Conservation (phyloP, 2,329 filamentous ascomycete species). For the Lasiodiplodia sp. region DNA sequence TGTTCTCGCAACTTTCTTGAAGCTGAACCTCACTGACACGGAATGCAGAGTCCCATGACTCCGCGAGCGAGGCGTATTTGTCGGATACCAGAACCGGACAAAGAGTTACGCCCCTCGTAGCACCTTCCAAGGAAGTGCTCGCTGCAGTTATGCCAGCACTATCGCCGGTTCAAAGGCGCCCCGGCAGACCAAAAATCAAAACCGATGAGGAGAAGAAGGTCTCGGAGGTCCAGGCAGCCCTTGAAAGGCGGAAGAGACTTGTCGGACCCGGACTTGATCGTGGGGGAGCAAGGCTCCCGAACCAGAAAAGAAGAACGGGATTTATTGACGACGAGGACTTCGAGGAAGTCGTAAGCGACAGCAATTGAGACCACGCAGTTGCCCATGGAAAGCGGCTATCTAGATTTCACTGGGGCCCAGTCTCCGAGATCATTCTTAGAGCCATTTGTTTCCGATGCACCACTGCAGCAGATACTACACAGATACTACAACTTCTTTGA, state of each 20-base stretch:
- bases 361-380: slow-evolving; percentile 25
- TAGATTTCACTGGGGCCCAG: neutral
- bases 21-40: slow-evolving; percentile 9
- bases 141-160: neutral
- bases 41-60: slow-evolving; percentile 28
- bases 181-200: slow-evolving; percentile 34
- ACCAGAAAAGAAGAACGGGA: slow-evolving; percentile 56
- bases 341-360: slow-evolving; percentile 48
- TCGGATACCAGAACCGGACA: slow-evolving; percentile 13
- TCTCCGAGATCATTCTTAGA: neutral
- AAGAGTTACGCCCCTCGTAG: slow-evolving; percentile 10
- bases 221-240: slow-evolving; percentile 51
- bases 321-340: slow-evolving; percentile 61
- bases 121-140: neutral
- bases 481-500: slow-evolving; percentile 8
- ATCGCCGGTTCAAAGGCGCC: neutral
- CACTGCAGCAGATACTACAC: neutral
- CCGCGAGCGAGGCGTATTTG: slow-evolving; percentile 23
- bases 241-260: slow-evolving; percentile 58
- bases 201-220: slow-evolving; percentile 57
- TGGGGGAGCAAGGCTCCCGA: slow-evolving; percentile 61
- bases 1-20: slow-evolving; percentile 3
- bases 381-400: neutral
- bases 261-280: slow-evolving; percentile 61
- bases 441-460: neutral